phyloP scores from a whole-genome alignment of 164 flowering plant species.

The Akebia trifoliata region DNA sequence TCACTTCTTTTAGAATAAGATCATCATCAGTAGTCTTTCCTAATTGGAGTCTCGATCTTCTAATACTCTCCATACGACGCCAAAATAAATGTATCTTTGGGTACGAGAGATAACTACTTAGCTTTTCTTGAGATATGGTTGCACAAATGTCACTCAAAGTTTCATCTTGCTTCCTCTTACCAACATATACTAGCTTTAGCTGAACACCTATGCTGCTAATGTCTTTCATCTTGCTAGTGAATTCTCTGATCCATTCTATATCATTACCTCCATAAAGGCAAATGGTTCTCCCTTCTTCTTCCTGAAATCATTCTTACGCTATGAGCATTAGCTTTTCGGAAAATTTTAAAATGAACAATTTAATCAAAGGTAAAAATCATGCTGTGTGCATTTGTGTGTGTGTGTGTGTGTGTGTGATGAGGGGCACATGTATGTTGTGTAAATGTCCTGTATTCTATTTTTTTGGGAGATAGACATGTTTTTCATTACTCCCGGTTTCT shows the following conservation, averaged over 20 bases:
- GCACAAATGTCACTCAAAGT: constrained; percentile 24
- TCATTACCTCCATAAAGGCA: constrained; percentile 65
- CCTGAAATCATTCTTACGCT: constrained; percentile 34
- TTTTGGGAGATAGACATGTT: no score
- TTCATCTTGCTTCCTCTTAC: constrained; percentile 29
- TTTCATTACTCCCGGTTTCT: no score
- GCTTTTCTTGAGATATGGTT: constrained; percentile 31
- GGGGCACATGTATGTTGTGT: no score
- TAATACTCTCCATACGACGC: constrained; percentile 60
- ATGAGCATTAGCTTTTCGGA: not conserved
- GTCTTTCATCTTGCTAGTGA: constrained; percentile 30
- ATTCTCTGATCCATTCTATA: constrained; percentile 58
- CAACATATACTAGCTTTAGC: constrained; percentile 51
- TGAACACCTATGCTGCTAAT: constrained; percentile 33
- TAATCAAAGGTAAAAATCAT: no score
- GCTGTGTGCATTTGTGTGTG: not conserved
- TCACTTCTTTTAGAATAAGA: constrained; percentile 36
- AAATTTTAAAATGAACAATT: no score
- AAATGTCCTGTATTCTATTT: no score
- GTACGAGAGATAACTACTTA: constrained; percentile 11
- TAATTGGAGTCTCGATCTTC: constrained; percentile 34
- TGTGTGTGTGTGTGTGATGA: not conserved
- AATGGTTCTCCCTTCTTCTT: constrained; percentile 49
- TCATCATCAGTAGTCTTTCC: constrained; percentile 19
- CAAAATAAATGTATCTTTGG: constrained; percentile 48